Conservation (phyloP, 768 basidiomycete genomes). For the Suillus clintonianus region DNA sequence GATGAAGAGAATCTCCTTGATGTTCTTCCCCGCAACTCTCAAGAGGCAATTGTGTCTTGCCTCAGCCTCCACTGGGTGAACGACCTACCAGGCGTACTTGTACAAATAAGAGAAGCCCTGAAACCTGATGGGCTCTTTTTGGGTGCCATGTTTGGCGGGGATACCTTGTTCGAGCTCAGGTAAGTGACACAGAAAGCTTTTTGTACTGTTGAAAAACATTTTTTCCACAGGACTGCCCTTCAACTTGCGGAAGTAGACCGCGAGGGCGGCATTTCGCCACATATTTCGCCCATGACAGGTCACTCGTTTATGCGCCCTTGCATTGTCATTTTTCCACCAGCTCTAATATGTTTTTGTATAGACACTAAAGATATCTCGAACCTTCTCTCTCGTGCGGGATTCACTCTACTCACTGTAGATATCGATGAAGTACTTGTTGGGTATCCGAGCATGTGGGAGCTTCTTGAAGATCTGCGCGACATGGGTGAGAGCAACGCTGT, state of each 20-base stretch:
- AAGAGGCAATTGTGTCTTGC: conserved; percentile 92
- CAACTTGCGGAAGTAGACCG: conserved; percentile 94
- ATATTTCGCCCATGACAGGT: conserved; percentile 98
- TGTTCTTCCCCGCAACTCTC: conserved; percentile 66
- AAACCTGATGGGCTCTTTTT: conserved; percentile 93
- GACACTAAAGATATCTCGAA: conserved; percentile 94
- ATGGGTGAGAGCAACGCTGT: conserved; percentile 98
- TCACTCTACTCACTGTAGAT: conserved; percentile 92
- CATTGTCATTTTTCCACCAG: conserved; percentile 2
- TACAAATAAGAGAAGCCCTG: conserved; percentile 84
- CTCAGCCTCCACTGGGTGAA: conserved; percentile 96
- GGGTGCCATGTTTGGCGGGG: conserved; percentile 93
- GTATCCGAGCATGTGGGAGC: conserved; percentile 96
- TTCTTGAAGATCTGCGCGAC: conserved; percentile 88
- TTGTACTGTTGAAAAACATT: background rate
- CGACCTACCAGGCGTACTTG: conserved; percentile 86
- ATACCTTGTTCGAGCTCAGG: conserved; percentile 93
- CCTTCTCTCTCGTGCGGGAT: conserved; percentile 89
- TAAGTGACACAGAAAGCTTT: conserved; percentile 23
- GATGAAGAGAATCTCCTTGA: conserved; percentile 84
- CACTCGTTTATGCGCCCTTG: conserved; percentile 3
- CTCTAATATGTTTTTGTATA: conserved; percentile 29
- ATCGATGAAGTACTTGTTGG: conserved; percentile 88
- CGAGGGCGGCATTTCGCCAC: conserved; percentile 95
- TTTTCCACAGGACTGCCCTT: conserved; percentile 68